phyloP scores from a whole-genome alignment of 2,329 filamentous ascomycete genomes.

The Cadophora sp. region DNA sequence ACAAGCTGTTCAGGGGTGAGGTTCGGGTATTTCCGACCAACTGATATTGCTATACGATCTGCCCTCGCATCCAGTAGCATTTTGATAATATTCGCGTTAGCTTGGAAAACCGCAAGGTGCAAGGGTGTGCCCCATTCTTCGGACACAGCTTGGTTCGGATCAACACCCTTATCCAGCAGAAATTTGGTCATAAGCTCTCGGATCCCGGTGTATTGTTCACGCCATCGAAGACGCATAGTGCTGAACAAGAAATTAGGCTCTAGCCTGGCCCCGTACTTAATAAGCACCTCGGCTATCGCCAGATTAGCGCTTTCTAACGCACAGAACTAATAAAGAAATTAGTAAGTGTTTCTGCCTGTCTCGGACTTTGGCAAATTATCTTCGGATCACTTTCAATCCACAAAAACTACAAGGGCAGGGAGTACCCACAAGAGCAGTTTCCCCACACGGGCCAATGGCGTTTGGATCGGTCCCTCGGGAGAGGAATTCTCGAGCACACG shows the following conservation, averaged over 20 bases:
- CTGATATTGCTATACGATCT: not conserved
- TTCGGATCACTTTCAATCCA: too few relatives aligned
- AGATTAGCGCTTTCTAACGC: not conserved
- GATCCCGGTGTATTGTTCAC: too few relatives aligned
- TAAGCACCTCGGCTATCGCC: not conserved
- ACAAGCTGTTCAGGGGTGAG: not conserved
- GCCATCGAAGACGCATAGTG: not conserved
- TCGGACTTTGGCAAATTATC: too few relatives aligned
- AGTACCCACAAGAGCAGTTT: not conserved
- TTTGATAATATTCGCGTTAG: not conserved
- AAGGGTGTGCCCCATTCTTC: not conserved
- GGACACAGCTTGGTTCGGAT: constrained; percentile 4
- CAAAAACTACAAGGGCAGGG: too few relatives aligned
- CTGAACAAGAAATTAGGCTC: not conserved
- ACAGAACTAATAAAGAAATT: too few relatives aligned
- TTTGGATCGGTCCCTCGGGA: constrained; percentile 1
- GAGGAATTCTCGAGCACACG: constrained; percentile 10
- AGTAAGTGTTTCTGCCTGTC: too few relatives aligned
- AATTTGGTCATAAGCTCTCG: not conserved
- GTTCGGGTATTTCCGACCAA: not conserved
- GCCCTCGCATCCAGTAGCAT: not conserved
- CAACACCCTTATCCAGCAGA: constrained; percentile 1
- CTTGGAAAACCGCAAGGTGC: not conserved
- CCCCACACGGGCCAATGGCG: not conserved
- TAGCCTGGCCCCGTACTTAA: not conserved